Evolutionary conservation across 805 yeast species (phyloP).

Genomic region (Metschnikowia rubicola): DNA sequence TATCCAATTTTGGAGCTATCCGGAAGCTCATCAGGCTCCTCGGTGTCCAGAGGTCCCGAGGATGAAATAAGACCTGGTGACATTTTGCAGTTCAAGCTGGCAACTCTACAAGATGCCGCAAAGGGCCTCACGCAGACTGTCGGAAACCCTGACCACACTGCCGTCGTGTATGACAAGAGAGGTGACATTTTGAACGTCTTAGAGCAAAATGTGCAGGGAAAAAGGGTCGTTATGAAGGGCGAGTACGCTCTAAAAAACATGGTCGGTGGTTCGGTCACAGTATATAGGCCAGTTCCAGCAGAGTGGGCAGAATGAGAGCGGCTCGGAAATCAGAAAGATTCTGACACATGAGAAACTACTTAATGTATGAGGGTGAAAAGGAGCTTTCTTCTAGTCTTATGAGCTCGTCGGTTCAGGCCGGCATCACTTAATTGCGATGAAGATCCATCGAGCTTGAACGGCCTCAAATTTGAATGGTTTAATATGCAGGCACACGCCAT

Average conservation of each 20-base stretch:
- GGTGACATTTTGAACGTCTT: constrained; percentile 33
- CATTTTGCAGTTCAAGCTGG: constrained; percentile 45
- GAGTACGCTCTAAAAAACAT: constrained; percentile 36
- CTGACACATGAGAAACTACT: too few species aligned
- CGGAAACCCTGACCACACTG: constrained; percentile 56
- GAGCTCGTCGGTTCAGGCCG: too few species aligned
- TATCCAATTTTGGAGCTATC: constrained; percentile 32
- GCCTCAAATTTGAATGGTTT: too few species aligned
- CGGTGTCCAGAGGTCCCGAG: constrained; percentile 11
- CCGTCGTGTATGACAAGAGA: constrained; percentile 29
- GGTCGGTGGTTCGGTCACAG: constrained; percentile 40
- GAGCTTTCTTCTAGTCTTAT: too few species aligned
- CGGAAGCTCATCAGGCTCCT: constrained; percentile 21
- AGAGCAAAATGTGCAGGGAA: constrained; percentile 50
- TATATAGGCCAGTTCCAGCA: constrained; percentile 47
- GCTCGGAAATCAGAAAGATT: too few species aligned
- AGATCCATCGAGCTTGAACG: too few species aligned
- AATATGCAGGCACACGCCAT: too few species aligned
- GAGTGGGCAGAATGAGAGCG: constrained; percentile 34
- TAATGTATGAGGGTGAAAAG: too few species aligned
- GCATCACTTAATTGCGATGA: too few species aligned
- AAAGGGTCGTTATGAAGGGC: constrained; percentile 38
- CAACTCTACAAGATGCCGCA: constrained; percentile 37
- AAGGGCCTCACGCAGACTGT: constrained; percentile 33
- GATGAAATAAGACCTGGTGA: constrained; percentile 55